Conservation (phyloP, 208 protist genomes). For the Leishmania tropica region DNA sequence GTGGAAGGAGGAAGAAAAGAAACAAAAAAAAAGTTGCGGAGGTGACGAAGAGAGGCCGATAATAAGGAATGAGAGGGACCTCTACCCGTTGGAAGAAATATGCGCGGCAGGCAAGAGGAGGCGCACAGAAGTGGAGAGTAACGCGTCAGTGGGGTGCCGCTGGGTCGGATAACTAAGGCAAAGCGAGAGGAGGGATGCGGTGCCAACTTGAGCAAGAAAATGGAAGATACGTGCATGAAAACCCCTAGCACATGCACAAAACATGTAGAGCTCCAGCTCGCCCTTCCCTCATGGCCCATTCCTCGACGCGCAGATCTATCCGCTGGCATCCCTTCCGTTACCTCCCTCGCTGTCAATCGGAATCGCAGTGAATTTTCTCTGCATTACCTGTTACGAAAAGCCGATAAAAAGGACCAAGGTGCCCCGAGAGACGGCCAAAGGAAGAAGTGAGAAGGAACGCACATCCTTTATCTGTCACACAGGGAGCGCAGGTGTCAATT, state of each 20-base stretch:
- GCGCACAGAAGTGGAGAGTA: not conserved
- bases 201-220: not conserved
- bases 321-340: not conserved
- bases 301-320: not conserved
- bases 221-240: not conserved
- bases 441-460: slow-evolving; percentile 1
- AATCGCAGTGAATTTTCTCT: not conserved
- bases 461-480: slow-evolving; percentile 3
- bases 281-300: not conserved
- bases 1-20: not conserved
- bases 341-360: not conserved
- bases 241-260: not conserved
- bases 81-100: not conserved
- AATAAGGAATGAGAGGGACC: not conserved
- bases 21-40: slow-evolving; percentile 12
- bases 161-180: not conserved
- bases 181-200: not conserved
- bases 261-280: not conserved
- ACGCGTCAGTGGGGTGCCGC: not conserved
- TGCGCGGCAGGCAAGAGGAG: not conserved
- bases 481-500: not conserved
- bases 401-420: not conserved
- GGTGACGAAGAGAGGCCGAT: not conserved
- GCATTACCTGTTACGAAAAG: not conserved
- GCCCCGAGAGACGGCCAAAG: not conserved